Base-by-base conservation (phyloP, 768 basidiomycete species). In the Pulveroboletus sp. region DNA sequence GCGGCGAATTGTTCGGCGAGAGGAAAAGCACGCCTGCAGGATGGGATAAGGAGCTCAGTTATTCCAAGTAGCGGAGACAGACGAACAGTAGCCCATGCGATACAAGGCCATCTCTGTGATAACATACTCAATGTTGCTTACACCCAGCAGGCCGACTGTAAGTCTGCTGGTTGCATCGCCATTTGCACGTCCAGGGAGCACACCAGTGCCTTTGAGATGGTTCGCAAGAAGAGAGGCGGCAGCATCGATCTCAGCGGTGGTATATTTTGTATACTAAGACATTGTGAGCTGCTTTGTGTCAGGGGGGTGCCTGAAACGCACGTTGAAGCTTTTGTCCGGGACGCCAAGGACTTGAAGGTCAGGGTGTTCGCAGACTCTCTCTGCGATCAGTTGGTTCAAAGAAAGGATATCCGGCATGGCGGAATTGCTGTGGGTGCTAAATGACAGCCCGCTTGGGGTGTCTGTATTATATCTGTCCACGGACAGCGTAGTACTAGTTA, bases 1-100 rank as follows among this genome's bases (percentile, higher is more conserved):
- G 60, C 1, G 73, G 66, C 0, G 76, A 77, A 58, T 78, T 79
- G 52, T 74, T 69, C 6, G 72, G 65, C 5, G 74, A 75, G 9
- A 74, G 60, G 9, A 72, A 66, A 34, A 72, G 70, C 1, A 67
- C 61, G 10, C 53, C 54, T 64, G 25, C 13, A 14, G 24, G 16
- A 44, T 2, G 8, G n/a, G 21, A 13, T 52, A 19, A 49, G 23
- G 17, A 17, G 9, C 5, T 2, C 27, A 29, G 14, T 2, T 6
- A 3, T 9, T 8, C 11, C 21, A 34, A 29, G 1, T 2, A 42
- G 8, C 4, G 17, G 19, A 34, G 23, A 43, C 5, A 20, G 14
- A 64, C 62, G 40, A 23, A 64, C 64, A 66, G 45, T 64, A 66
- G 10, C 63, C 63, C 63, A 64, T 64, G 12, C 64, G 64, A 48